Conservation (phyloP, 2,329 filamentous ascomycete genomes). For the Hypoxylon sp. region DNA sequence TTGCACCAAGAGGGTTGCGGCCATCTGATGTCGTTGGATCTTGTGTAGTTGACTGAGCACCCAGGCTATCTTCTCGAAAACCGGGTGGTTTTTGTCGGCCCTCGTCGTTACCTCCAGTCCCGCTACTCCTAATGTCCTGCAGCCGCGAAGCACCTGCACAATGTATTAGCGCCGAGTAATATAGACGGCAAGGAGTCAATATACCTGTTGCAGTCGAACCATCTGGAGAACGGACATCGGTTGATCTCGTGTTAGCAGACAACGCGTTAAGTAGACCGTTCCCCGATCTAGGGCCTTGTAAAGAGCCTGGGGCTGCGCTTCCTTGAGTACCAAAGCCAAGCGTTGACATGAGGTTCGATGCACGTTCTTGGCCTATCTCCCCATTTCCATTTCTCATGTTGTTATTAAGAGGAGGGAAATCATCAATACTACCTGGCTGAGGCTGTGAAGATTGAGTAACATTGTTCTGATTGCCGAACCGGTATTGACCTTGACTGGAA, state of each 20-base stretch:
- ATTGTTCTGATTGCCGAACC: slow-evolving; percentile 66
- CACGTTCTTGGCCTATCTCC: slow-evolving; percentile 71
- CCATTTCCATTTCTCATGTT: slow-evolving; percentile 65
- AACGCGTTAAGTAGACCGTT: slow-evolving; percentile 76
- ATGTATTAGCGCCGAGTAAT: slow-evolving; percentile 46
- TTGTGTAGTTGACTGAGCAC: slow-evolving; percentile 55
- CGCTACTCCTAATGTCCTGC: slow-evolving; percentile 61
- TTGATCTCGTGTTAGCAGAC: slow-evolving; percentile 70
- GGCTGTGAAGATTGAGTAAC: slow-evolving; percentile 62
- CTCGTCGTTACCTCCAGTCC: slow-evolving; percentile 59
- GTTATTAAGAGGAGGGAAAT: slow-evolving; percentile 72
- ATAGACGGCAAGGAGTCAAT: slow-evolving; percentile 10
- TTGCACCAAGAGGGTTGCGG: slow-evolving; percentile 62
- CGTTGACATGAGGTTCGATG: slow-evolving; percentile 66
- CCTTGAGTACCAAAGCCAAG: slow-evolving; percentile 68
- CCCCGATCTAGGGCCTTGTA: slow-evolving; percentile 63
- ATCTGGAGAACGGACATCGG: slow-evolving; percentile 66
- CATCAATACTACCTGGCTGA: slow-evolving; percentile 67
- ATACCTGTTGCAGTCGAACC: slow-evolving; percentile 59
- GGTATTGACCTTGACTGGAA: slow-evolving; percentile 65
- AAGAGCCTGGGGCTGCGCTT: slow-evolving; percentile 56
- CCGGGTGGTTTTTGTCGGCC: slow-evolving; percentile 61
- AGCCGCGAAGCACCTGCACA: slow-evolving; percentile 57
- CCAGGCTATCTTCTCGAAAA: slow-evolving; percentile 62
- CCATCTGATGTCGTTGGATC: slow-evolving; percentile 57